phyloP scores from a whole-genome alignment of 2,329 filamentous ascomycete genomes.

The Xylaria sp. region DNA sequence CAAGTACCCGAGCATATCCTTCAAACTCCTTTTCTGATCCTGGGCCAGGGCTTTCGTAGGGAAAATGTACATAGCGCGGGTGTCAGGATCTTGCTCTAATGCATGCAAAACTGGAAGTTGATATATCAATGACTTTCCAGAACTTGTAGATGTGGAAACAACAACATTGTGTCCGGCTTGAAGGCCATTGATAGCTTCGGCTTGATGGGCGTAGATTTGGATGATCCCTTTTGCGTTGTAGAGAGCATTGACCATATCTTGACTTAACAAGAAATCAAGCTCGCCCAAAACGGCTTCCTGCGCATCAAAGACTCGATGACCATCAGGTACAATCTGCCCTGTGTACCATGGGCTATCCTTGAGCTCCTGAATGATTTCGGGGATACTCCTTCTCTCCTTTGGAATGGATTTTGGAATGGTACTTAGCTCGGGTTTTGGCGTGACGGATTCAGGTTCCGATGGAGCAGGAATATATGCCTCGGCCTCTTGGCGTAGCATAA shows the following conservation, averaged over 20 bases:
- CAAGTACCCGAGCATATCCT: slow-evolving; percentile 85
- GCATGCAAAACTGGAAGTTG: slow-evolving; percentile 92
- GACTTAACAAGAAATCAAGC: slow-evolving; percentile 85
- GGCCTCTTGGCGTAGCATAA: slow-evolving; percentile 68
- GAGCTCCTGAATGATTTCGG: slow-evolving; percentile 87
- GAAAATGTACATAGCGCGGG: slow-evolving; percentile 96
- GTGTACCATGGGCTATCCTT: slow-evolving; percentile 88
- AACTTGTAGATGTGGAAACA: slow-evolving; percentile 93
- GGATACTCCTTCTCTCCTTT: slow-evolving; percentile 79
- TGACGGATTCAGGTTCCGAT: slow-evolving; percentile 55
- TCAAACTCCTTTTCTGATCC: slow-evolving; percentile 89
- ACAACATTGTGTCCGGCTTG: slow-evolving; percentile 87
- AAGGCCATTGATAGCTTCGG: slow-evolving; percentile 90
- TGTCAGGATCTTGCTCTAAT: slow-evolving; percentile 79
- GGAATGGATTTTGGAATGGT: slow-evolving; percentile 79
- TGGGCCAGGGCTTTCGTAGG: slow-evolving; percentile 97
- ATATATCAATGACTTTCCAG: slow-evolving; percentile 97
- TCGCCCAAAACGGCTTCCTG: slow-evolving; percentile 86
- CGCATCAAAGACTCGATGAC: slow-evolving; percentile 89
- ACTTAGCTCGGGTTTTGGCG: slow-evolving; percentile 51
- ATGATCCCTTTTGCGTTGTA: slow-evolving; percentile 93
- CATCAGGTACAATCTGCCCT: slow-evolving; percentile 91
- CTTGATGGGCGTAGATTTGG: slow-evolving; percentile 89
- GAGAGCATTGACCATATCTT: slow-evolving; percentile 92
- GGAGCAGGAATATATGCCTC: slow-evolving; percentile 72